These are phyloP conservation scores for Medicago lupulina DNA, from an alignment of 306 rosid genomes.

Conservation along the genomic window DNA sequence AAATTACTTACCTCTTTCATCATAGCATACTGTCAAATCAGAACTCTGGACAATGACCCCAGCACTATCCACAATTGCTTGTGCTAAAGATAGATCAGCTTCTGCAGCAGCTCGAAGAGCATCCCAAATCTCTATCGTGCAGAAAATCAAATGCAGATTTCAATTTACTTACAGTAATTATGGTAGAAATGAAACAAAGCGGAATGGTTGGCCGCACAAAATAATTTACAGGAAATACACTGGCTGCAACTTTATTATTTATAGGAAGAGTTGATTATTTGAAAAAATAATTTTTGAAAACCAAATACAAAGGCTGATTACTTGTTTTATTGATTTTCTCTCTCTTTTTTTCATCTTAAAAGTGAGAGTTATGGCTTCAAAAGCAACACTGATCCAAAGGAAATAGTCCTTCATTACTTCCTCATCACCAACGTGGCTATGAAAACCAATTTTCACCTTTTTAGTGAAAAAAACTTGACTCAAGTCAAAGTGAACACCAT, in stretches of 20 bases:
- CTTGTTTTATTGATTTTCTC: not conserved
- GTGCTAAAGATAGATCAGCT: conserved; percentile 86
- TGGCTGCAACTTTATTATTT: conserved; percentile 19
- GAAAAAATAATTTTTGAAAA: not conserved
- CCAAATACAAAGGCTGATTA: conserved; percentile 20
- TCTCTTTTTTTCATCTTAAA: not conserved
- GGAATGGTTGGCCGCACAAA: conserved; percentile 8
- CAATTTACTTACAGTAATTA: conserved; percentile 33
- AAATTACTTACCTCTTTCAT: conserved; percentile 89
- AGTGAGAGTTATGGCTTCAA: not conserved
- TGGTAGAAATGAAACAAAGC: conserved; percentile 22
- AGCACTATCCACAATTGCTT: conserved; percentile 93
- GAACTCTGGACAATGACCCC: conserved; percentile 95
- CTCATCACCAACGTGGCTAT: not conserved
- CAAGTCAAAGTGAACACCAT: not conserved
- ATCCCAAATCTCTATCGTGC: conserved; percentile 91
- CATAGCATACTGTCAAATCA: conserved; percentile 93
- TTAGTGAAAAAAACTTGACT: not conserved
- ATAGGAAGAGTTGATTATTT: not conserved
- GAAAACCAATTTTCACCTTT: conserved; percentile 30
- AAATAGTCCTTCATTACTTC: not conserved
- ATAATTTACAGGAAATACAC: conserved; percentile 1
- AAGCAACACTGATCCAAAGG: not conserved
- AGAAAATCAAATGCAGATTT: conserved; percentile 43
- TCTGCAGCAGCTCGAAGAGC: conserved; percentile 99